Base-by-base conservation (phyloP, 2,329 filamentous ascomycete species). In the Trichoderma harzianum region DNA sequence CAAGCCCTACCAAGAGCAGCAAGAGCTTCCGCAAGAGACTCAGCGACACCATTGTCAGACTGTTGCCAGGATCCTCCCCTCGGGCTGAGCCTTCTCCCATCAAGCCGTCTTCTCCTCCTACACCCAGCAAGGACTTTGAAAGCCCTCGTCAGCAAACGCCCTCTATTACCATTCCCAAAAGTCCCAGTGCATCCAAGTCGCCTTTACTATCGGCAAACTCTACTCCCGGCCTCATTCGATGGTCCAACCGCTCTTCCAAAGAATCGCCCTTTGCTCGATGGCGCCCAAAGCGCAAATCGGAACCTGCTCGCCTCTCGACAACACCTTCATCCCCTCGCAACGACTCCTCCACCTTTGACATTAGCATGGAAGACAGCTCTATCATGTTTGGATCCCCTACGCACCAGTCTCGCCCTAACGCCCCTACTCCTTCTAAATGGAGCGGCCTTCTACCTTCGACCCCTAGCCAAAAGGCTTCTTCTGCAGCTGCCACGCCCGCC, bases 391-490 rank as follows among this genome's bases (percentile, higher is more conserved):
- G 69, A 32, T 78, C 77, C 1, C 78, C 78, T 3, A 36, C 70
- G 12, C 77, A 74, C 58, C 73, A 71, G 8, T 43, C 72, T 34
- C 77, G 78, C 32, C 78, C 78, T 11, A 64, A 75, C n/a, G 78
- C 76, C n/a, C 78, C 78, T 16, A 80, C 78, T 11, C 78, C 78
- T 5, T 77, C 76, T 18, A 76, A 74, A 32, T 78, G 77, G 77
- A 73, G 75, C 53, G 74, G 72, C 36, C 39, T 14, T 7, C 75
- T 76, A 26, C 75, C 77, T 11, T 64, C 75, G 16, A 71, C 71
- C 30, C 66, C 71, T 3, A 36, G 28, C 26, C 30, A 34, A 36
- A 53, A 51, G 5, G 55, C 64, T 18, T 28, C 58, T 16, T 62
- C 64, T 11, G 77, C 78, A 8, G 70, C 70, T 26, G 64, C 63